Base-by-base conservation (phyloP, 192 early-diverging fungal species). In the Backusella morwellensis region DNA sequence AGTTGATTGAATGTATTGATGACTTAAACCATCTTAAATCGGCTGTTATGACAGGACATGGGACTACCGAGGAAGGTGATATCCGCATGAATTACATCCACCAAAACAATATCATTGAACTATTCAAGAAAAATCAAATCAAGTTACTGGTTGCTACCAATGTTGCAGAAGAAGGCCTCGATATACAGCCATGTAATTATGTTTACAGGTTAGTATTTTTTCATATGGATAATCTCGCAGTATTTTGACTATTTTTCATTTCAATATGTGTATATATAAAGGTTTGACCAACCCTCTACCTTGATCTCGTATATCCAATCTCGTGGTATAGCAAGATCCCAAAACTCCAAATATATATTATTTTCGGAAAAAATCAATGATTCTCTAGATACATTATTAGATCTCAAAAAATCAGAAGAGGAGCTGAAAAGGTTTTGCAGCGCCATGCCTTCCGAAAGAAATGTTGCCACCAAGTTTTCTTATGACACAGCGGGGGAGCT, bases 121-220 rank as follows among this genome's bases (percentile, higher is more conserved):
- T 87, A 26, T 98, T 98, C 77, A 83, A 88, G 11, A 75, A 76
- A 4, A 90, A 91, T 47, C 75, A 81, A 2, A 79, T 92, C 23
- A 97, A 97, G 75, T 77, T 97, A 34, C 79, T 98, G 2, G 87
- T 97, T 66, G 92, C 97, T 7, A 98, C 97, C 0, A 91, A 92
- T 83, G 96, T 98, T 14, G 97, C 95, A 11, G 97, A 97, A 80
- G 97, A 98, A 80, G 97, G 97, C 26, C 83, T 98, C 0, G 97
- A 98, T 79, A 95, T 98, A 44, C 93, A 94, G 80, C 90, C 92
- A 0, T 98, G 96, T 80, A 97, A 95, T 50, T 66, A 95, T 66
- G 94, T 97, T 17, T 88, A 96, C 36, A 86, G 93, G 81, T 93
- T 84, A 69, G 71, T 78, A 41, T 6, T 32, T 35, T 32, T 32